These are phyloP conservation scores for Teratosphaeria viscida DNA, from an alignment of 2,329 filamentous ascomycete species.

Conservation along the genomic window DNA sequence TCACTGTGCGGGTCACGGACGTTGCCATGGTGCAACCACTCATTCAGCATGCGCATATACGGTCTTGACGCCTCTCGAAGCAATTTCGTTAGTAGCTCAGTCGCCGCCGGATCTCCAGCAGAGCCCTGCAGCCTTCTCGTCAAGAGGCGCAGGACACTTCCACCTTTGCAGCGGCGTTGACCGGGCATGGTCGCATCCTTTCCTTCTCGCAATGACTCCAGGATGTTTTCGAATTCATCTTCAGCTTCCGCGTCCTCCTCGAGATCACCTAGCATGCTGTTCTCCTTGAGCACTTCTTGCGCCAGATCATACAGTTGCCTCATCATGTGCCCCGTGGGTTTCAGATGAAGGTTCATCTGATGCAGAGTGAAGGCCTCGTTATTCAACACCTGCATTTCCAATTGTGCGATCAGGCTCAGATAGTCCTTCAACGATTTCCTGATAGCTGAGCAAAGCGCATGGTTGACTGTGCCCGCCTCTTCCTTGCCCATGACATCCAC, in stretches of 20 bases:
- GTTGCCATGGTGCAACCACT: constrained; percentile 92
- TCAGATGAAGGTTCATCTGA: constrained; percentile 80
- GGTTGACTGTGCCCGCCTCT: constrained; percentile 89
- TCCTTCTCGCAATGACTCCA: constrained; percentile 80
- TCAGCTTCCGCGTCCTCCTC: constrained; percentile 52
- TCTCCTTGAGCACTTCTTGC: constrained; percentile 77
- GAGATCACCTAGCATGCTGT: constrained; percentile 70
- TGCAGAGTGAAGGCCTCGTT: constrained; percentile 86
- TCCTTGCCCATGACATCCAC: constrained; percentile 88
- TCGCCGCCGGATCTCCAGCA: constrained; percentile 85
- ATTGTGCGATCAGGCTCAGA: constrained; percentile 78
- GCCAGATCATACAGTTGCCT: constrained; percentile 79
- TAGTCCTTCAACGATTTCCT: constrained; percentile 89
- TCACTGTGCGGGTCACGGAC: constrained; percentile 91
- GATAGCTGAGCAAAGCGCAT: constrained; percentile 91
- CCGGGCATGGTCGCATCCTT: constrained; percentile 72
- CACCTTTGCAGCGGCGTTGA: constrained; percentile 95
- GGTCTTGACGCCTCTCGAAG: constrained; percentile 81
- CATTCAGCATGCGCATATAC: constrained; percentile 97
- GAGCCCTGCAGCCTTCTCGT: constrained; percentile 77
- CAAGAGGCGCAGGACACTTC: constrained; percentile 79
- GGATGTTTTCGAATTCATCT: constrained; percentile 81
- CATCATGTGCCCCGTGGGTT: constrained; percentile 85
- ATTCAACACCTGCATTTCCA: constrained; percentile 86
- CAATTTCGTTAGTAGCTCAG: constrained; percentile 68